A percentile compares a stretch with the other conserved stretches of the same genome.
Conservation (phyloP, 1,284 basidiomycete species). For the Flammula alnicola region DNA sequence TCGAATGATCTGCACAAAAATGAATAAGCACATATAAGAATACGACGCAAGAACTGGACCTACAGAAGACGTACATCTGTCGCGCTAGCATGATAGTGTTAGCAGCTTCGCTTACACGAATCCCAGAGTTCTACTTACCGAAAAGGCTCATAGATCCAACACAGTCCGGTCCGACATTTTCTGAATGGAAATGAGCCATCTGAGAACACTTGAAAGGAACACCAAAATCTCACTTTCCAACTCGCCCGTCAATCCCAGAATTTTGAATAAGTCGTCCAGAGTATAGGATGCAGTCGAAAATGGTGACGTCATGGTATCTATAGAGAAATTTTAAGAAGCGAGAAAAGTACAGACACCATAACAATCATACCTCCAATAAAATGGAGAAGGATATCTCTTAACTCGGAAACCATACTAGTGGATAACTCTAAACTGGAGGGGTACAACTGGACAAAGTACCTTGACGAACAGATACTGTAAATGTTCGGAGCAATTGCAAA, state of each 20-base stretch:
- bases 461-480: slow-evolving; percentile 21
- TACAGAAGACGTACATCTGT: slow-evolving; percentile 13
- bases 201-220: neutral
- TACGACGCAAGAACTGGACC: neutral
- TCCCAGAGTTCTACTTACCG: slow-evolving; percentile 36
- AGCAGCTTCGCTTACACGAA: too few relatives aligned
- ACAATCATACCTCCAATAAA: slow-evolving; percentile 47
- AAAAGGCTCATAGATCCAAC: slow-evolving; percentile 41
- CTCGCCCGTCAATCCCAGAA: slow-evolving; percentile 38
- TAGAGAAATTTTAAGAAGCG: neutral
- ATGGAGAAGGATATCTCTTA: slow-evolving; percentile 52
- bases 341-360: neutral
- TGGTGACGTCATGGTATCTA: slow-evolving; percentile 47
- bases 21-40: neutral
- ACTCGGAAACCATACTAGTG: slow-evolving; percentile 43
- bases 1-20: slow-evolving; percentile 39
- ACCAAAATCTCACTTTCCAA: slow-evolving; percentile 39
- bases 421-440: slow-evolving; percentile 46
- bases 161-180: slow-evolving; percentile 23
- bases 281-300: slow-evolving; percentile 48
- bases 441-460: slow-evolving; percentile 57
- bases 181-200: slow-evolving; percentile 15
- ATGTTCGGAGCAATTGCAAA: neutral
- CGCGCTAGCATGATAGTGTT: too few relatives aligned
- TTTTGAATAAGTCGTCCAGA: slow-evolving; percentile 39